Evolutionary conservation across 768 basidiomycete species (phyloP).

Genomic region (Terana coerulea): DNA sequence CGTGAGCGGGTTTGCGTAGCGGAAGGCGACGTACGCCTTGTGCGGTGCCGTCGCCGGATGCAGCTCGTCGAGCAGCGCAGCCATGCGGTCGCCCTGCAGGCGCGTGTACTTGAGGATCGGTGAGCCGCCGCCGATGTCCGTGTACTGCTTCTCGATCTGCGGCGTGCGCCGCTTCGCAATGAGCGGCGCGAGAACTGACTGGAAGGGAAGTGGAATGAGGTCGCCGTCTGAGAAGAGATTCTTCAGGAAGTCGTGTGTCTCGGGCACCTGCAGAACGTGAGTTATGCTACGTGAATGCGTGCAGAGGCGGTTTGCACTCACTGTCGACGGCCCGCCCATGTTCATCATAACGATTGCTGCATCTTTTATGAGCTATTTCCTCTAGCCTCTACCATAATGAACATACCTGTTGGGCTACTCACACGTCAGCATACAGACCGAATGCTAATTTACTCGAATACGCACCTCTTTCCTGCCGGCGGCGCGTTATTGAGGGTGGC

Average conservation of each 20-base stretch:
- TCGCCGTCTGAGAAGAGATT: conserved; percentile 90
- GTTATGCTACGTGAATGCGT: neutral
- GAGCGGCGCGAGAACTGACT: conserved; percentile 77
- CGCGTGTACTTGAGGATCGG: conserved; percentile 91
- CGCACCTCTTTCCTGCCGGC: conserved; percentile 42
- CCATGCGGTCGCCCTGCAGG: conserved; percentile 89
- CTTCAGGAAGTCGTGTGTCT: conserved; percentile 90
- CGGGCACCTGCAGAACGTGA: conserved; percentile 59
- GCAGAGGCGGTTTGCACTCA: conserved; percentile 32
- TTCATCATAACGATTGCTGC: conserved; percentile 94
- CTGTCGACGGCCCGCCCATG: conserved; percentile 97
- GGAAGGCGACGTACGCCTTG: conserved; percentile 94
- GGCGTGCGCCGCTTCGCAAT: conserved; percentile 91
- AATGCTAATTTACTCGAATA: neutral
- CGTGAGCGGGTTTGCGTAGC: conserved; percentile 88
- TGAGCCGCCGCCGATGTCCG: conserved; percentile 93
- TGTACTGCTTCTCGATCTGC: conserved; percentile 91
- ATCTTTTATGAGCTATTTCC: neutral
- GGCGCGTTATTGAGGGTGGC: conserved; percentile 42
- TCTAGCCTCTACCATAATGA: neutral
- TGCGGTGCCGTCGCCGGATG: conserved; percentile 91
- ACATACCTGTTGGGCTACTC: conserved; percentile 25
- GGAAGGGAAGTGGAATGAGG: conserved; percentile 94
- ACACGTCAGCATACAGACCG: conserved; percentile 6
- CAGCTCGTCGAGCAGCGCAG: conserved; percentile 87